Percentiles rank a stretch among this genome's conserved stretches.
These are phyloP conservation scores for Plasmodium vivax DNA, from an alignment of 169 alveolate genomes.

Conservation along the genomic window DNA sequence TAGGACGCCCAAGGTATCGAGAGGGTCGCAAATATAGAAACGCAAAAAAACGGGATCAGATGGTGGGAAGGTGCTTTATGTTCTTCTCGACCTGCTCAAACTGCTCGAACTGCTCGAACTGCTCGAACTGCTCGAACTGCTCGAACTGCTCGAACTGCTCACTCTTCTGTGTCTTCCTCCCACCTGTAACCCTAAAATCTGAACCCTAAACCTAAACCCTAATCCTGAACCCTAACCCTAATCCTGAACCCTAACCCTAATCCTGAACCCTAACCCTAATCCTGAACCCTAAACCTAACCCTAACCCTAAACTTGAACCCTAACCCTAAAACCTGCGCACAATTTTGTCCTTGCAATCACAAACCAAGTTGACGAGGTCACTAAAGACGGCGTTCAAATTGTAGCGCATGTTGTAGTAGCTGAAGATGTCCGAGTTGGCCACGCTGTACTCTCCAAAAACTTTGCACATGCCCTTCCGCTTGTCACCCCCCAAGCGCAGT, in stretches of 20 bases:
- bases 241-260: too few species aligned
- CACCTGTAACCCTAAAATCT: not conserved
- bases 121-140: too few species aligned
- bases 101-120: too few species aligned
- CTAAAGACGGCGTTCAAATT: constrained; percentile 31
- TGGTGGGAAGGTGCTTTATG: not conserved
- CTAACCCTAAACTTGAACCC: too few species aligned
- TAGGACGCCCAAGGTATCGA: not conserved
- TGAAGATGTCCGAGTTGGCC: constrained; percentile 26
- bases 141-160: too few species aligned
- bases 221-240: too few species aligned
- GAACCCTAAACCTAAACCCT: too few species aligned
- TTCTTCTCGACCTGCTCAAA: too few species aligned
- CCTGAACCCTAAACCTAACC: too few species aligned
- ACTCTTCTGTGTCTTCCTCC: not conserved
- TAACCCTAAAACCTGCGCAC: constrained; percentile 12
- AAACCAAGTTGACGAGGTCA: constrained; percentile 34
- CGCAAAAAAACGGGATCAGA: not conserved
- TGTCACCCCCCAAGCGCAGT: not conserved
- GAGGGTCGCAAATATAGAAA: not conserved
- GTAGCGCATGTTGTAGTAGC: constrained; percentile 40
- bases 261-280: too few species aligned
- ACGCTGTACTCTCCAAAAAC: constrained; percentile 11
- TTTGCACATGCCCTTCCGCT: not conserved
- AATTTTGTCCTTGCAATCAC: constrained; percentile 26